A percentile compares a stretch with the other conserved stretches of the same genome.
Conservation (phyloP, 257 asterid genomes). For the Solanum neorickii region DNA sequence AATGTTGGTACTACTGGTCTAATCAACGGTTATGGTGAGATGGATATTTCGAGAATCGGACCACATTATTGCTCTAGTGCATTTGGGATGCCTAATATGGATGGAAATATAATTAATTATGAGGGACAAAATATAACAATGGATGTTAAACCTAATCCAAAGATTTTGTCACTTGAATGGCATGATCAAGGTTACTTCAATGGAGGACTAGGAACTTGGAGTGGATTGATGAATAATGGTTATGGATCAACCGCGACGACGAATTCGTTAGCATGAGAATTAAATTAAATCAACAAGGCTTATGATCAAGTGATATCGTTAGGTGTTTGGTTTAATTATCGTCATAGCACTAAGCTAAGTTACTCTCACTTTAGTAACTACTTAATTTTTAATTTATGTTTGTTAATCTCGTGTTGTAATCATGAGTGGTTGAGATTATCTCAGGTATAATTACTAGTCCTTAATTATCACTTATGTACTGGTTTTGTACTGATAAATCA, state of each 20-base stretch:
- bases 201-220: conserved; percentile 62
- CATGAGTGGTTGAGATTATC: background rate
- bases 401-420: background rate
- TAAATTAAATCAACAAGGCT: background rate
- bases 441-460: background rate
- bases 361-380: background rate
- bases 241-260: conserved; percentile 54
- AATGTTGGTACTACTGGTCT: conserved; percentile 2
- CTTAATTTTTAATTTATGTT: background rate
- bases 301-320: background rate
- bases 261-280: conserved; percentile 17
- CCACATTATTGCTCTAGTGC: conserved; percentile 12
- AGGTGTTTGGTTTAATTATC: background rate
- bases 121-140: background rate
- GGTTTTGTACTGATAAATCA: background rate
- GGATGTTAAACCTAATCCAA: conserved; percentile 51
- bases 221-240: conserved; percentile 63
- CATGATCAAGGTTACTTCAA: conserved; percentile 50
- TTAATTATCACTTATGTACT: background rate
- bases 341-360: background rate
- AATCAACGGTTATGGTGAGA: conserved; percentile 3
- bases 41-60: background rate
- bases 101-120: background rate
- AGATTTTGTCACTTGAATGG: conserved; percentile 66
- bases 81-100: conserved; percentile 26